Conservation (phyloP, 176 grass and related monocot species). For the Themeda triandra region DNA sequence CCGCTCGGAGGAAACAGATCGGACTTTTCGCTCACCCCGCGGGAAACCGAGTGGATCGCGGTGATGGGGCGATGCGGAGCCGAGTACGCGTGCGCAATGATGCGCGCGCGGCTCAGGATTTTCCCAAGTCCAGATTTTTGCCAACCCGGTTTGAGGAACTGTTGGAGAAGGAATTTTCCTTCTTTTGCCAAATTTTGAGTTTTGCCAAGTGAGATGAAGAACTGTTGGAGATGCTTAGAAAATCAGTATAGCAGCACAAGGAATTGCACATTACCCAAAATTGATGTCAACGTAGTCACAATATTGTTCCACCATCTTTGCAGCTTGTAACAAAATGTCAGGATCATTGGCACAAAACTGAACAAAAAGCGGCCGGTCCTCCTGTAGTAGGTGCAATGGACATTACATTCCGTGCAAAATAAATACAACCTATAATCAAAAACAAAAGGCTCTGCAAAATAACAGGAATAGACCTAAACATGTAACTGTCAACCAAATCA, state of each 20-base stretch:
- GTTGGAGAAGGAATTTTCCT: too few species aligned
- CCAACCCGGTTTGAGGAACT: too few species aligned
- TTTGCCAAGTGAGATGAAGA: too few species aligned
- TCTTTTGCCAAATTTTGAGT: too few species aligned
- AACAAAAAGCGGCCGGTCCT: constrained; percentile 91
- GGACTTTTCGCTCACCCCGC: too few species aligned
- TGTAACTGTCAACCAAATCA: not conserved
- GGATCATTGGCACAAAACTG: constrained; percentile 99
- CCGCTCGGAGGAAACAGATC: too few species aligned
- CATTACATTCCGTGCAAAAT: not conserved
- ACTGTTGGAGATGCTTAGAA: too few species aligned
- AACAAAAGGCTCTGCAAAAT: not conserved
- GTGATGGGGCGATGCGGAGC: too few species aligned
- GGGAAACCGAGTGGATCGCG: too few species aligned
- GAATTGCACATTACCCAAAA: constrained; percentile 60
- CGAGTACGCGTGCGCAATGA: too few species aligned
- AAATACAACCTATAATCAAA: not conserved
- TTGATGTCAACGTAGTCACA: constrained; percentile 99
- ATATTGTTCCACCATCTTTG: constrained; percentile 69
- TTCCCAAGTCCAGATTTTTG: too few species aligned
- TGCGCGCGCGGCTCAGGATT: too few species aligned
- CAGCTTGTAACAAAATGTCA: constrained; percentile 87
- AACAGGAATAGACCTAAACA: not conserved
- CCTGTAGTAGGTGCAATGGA: constrained; percentile 42
- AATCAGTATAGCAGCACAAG: constrained; percentile 5